Evolutionary conservation across 2,329 filamentous ascomycete genomes (phyloP), one percentile per base, ranked within the genome.

Genomic region (Colletotrichum sp.): DNA sequence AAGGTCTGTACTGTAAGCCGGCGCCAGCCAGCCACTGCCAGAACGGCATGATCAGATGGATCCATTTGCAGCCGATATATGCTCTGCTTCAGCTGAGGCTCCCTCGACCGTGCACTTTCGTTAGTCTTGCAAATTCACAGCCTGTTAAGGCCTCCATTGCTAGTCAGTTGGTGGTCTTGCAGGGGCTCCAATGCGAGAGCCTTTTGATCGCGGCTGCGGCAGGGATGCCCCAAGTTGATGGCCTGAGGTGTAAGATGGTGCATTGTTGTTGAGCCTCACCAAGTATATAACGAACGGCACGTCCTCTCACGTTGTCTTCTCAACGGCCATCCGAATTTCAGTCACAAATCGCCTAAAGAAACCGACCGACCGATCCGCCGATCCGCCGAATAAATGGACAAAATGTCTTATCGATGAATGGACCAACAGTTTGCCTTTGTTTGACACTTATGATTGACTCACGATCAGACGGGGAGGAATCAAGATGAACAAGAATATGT

Each of bases 391-490:
- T 9, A 4, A 57, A 57, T 28, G 1, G 28, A 34, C 16, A 2
- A 61, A n/a, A 18, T 4, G 18, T n/a, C 8, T 48, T 18, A 2
- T 48, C 39, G 16, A 48, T 48, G 3, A n/a, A n/a, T 48, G 18
- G 39, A 12, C 9, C 2, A 2, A 48, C 8, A 3, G 5, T 48
- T 12, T n/a, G 43, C 7, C 43, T n/a, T 12, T 21, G 43, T 48
- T 13, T 48, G n/a, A 6, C 43, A 48, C 4, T 21, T 1, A 48
- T 12, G 0, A 21, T 4, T 6, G 6, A 2, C 43, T 2, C 2
- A n/a, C 18, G 16, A 48, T 6, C 43, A 48, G 18, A 48, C n/a
- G 18, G n/a, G 6, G 18, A 48, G 2, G 9, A 48, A 48, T 21
- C 18, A n/a, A 48, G 43, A 48, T 12, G 18, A 21, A 21, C 18